Evolutionary conservation across 305 asterid genomes (phyloP).

Genomic region (Solanum hybrid): DNA sequence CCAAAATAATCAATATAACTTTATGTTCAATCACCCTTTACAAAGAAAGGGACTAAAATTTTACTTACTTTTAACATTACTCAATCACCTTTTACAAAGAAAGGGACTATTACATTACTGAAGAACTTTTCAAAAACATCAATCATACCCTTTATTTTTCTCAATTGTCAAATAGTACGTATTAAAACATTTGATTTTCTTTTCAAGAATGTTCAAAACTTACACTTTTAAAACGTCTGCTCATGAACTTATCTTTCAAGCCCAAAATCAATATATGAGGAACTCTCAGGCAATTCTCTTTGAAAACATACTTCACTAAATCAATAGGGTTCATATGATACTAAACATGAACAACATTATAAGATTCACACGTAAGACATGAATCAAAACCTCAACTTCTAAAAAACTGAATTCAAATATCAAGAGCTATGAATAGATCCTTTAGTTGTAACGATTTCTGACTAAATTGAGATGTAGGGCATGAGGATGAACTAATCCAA

Average conservation of each 20-base stretch:
- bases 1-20: too few species aligned
- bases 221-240: background rate
- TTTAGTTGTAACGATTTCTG: background rate
- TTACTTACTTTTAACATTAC: too few species aligned
- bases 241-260: background rate
- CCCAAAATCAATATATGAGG: background rate
- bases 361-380: background rate
- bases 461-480: background rate
- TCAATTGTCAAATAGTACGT: background rate
- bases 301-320: background rate
- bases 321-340: background rate
- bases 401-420: background rate
- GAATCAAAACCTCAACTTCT: background rate
- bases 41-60: too few species aligned
- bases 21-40: too few species aligned
- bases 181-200: too few species aligned
- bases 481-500: background rate
- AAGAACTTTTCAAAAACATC: background rate
- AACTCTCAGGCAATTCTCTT: too few species aligned
- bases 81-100: too few species aligned
- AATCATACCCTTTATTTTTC: background rate
- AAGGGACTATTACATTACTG: background rate
- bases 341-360: background rate
- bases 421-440: background rate
- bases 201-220: background rate